phyloP scores from a whole-genome alignment of 176 grass and related monocot genomes.

The Triticum monococcum region DNA sequence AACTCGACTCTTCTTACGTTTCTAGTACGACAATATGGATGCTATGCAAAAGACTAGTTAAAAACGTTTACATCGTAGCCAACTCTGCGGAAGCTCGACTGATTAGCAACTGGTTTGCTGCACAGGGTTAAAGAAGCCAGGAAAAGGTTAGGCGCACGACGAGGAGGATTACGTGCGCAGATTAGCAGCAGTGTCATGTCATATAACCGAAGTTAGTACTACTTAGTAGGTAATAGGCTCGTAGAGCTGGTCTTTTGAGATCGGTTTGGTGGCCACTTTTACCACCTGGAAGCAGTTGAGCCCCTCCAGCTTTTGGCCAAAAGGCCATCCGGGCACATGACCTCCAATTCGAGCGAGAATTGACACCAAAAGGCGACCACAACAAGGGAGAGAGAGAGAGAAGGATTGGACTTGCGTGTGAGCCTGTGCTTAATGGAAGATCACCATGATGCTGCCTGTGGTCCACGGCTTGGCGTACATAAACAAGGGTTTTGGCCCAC shows the following conservation, averaged over 20 bases:
- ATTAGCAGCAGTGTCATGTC: constrained; percentile 35
- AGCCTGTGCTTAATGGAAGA: constrained; percentile 35
- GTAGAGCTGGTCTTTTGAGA: not conserved
- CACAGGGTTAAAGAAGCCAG: not conserved
- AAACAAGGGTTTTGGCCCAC: constrained; percentile 39
- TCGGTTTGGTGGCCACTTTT: constrained; percentile 44
- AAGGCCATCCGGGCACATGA: constrained; percentile 59
- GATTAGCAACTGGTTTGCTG: no score
- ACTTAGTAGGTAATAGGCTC: not conserved
- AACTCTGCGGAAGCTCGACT: no score
- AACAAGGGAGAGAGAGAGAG: constrained; percentile 1
- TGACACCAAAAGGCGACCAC: constrained; percentile 35
- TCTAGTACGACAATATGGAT: not conserved
- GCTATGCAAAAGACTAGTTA: no score
- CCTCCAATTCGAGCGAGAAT: constrained; percentile 49
- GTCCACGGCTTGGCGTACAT: constrained; percentile 18
- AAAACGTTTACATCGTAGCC: no score
- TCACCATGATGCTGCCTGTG: constrained; percentile 50
- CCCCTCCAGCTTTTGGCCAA: constrained; percentile 58
- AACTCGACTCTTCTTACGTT: not conserved
- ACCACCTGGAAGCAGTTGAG: constrained; percentile 50
- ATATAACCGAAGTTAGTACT: not conserved
- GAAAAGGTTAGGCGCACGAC: not conserved
- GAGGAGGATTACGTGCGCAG: constrained; percentile 7
- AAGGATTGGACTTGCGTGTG: not conserved